phyloP scores from a whole-genome alignment of 2,329 filamentous ascomycete species.

The Pseudopyricularia javanii region DNA sequence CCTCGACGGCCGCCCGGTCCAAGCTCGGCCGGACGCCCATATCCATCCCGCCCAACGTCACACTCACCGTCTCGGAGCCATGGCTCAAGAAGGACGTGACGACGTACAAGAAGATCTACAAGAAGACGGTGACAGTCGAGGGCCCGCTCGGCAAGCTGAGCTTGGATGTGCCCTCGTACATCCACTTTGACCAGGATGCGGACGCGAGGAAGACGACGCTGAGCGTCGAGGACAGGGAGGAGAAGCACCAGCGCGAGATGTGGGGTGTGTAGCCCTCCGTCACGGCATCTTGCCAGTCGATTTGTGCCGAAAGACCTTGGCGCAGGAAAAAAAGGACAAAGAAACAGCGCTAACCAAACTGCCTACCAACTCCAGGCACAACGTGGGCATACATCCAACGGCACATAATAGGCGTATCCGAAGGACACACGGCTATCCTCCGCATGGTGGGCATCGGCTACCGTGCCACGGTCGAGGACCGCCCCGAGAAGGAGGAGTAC shows the following conservation, averaged over 20 bases:
- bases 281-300: no score
- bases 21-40: conserved; percentile 79
- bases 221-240: conserved; percentile 53
- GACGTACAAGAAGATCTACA: conserved; percentile 48
- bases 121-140: conserved; percentile 59
- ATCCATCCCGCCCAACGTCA: conserved; percentile 73
- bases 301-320: no score
- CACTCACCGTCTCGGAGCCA: conserved; percentile 57
- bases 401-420: conserved; percentile 84
- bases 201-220: conserved; percentile 52
- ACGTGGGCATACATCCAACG: conserved; percentile 82
- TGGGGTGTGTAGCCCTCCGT: conserved; percentile 74
- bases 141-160: conserved; percentile 74
- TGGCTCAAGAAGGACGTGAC: conserved; percentile 38
- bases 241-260: conserved; percentile 79
- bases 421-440: conserved; percentile 89
- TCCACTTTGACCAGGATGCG: conserved; percentile 58
- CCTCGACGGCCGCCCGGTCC: conserved; percentile 52
- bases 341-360: no score
- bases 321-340: no score
- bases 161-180: conserved; percentile 66
- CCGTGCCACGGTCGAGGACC: conserved; percentile 73
- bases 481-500: conserved; percentile 60
- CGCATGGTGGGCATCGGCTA: conserved; percentile 93
- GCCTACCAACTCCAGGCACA: conserved; percentile 64